A percentile compares a stretch with the other conserved stretches of the same genome.
phyloP scores from a whole-genome alignment of 495 filamentous ascomycete species.

The Annulohypoxylon nitens region DNA sequence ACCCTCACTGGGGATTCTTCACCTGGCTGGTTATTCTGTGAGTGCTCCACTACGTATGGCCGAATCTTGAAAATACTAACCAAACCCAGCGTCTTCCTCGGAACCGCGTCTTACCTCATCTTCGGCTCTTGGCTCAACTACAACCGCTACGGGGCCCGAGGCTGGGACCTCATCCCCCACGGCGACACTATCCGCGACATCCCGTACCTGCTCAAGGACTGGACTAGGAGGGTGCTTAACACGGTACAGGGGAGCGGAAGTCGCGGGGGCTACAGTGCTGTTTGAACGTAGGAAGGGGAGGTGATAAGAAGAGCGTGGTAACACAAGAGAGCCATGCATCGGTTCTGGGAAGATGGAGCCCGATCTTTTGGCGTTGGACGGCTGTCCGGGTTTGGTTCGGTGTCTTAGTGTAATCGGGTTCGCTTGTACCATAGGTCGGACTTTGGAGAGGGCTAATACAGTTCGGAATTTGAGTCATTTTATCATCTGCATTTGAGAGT shows the following conservation, averaged over 20 bases:
- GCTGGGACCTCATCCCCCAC: slow-evolving; percentile 96
- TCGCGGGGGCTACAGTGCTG: slow-evolving; percentile 93
- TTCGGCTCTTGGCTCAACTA: slow-evolving; percentile 99
- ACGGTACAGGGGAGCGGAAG: slow-evolving; percentile 84
- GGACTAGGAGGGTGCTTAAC: slow-evolving; percentile 79
- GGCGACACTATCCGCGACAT: slow-evolving; percentile 91
- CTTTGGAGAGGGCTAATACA: slow-evolving; percentile 30
- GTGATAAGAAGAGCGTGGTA: background rate
- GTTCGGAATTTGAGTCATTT: background rate
- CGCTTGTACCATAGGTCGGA: slow-evolving; percentile 35
- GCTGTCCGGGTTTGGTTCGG: slow-evolving; percentile 19
- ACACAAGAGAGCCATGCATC: background rate
- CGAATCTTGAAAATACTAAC: slow-evolving; percentile 24
- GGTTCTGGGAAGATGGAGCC: background rate
- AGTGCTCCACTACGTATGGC: slow-evolving; percentile 54
- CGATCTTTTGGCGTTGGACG: slow-evolving; percentile 33
- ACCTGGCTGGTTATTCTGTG: slow-evolving; percentile 98
- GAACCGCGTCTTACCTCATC: slow-evolving; percentile 90
- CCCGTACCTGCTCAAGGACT: slow-evolving; percentile 93
- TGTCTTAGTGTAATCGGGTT: slow-evolving; percentile 8
- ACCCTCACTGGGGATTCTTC: slow-evolving; percentile 87
- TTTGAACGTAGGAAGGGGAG: slow-evolving; percentile 63
- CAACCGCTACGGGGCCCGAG: slow-evolving; percentile 92
- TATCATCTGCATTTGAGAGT: background rate
- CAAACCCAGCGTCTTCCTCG: slow-evolving; percentile 80